These are phyloP conservation scores for Ophiostoma piceae DNA, from an alignment of 2,329 filamentous ascomycete genomes.

Conservation along the genomic window DNA sequence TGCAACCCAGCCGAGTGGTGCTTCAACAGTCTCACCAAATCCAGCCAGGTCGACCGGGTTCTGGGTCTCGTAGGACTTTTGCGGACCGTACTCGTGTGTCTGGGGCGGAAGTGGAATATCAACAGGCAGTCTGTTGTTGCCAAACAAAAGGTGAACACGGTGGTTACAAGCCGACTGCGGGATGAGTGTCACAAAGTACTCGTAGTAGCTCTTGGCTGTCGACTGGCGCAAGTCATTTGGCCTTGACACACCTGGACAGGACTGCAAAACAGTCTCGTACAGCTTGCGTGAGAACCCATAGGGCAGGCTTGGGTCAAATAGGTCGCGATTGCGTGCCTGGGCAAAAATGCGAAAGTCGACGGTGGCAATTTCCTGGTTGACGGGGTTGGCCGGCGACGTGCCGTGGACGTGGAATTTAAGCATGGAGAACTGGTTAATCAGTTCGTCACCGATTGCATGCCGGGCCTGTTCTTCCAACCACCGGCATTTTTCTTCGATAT, in stretches of 20 bases:
- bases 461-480: background rate
- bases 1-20: background rate
- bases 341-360: constrained; percentile 1
- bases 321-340: background rate
- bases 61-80: background rate
- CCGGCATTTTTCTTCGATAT: background rate
- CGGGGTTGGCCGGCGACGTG: background rate
- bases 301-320: constrained; percentile 23
- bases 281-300: constrained; percentile 24
- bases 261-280: constrained; percentile 25
- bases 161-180: background rate
- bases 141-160: background rate
- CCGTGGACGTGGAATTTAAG: background rate
- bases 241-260: constrained; percentile 24
- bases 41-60: background rate
- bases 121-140: background rate
- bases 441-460: background rate
- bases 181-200: background rate
- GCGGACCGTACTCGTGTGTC: background rate
- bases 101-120: background rate
- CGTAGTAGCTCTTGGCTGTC: background rate
- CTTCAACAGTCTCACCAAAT: background rate
- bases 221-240: constrained; percentile 23
- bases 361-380: background rate
- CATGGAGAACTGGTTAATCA: background rate